A percentile compares a stretch with the other conserved stretches of the same genome.
These are phyloP conservation scores for Citrus mangshanensis DNA, from an alignment of 345 rosid species.

Conservation along the genomic window DNA sequence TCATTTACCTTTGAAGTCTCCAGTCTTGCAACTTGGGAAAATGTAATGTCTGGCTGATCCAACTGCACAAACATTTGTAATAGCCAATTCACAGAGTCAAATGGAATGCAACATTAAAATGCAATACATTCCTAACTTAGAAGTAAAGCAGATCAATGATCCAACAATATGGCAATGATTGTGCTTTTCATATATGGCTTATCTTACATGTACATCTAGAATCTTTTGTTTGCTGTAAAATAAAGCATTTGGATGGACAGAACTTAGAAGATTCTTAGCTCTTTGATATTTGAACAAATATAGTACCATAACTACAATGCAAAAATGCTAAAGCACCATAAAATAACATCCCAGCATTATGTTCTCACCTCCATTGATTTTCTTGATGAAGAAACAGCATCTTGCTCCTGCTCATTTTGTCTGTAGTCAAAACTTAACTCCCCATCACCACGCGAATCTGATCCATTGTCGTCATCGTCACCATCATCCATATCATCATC, in stretches of 20 bases:
- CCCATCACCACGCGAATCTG: slow-evolving; percentile 57
- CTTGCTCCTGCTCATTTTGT: slow-evolving; percentile 46
- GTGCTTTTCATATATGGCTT: slow-evolving; percentile 3
- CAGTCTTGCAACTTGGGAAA: slow-evolving; percentile 42
- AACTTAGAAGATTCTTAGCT: neutral
- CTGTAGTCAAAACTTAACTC: slow-evolving; percentile 82
- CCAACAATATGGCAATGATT: neutral
- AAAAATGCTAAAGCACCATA: neutral
- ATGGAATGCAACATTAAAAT: neutral
- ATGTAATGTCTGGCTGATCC: slow-evolving; percentile 59
- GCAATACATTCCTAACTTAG: neutral
- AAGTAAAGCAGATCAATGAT: neutral
- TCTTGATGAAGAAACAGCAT: slow-evolving; percentile 37
- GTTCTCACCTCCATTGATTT: slow-evolving; percentile 64
- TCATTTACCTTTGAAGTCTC: slow-evolving; percentile 50
- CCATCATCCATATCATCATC: slow-evolving; percentile 58
- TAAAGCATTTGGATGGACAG: neutral
- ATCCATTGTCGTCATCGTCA: slow-evolving; percentile 42
- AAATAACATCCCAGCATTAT: neutral
- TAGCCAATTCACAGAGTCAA: slow-evolving; percentile 9
- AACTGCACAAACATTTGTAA: slow-evolving; percentile 48
- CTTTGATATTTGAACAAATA: neutral
- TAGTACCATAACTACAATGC: neutral
- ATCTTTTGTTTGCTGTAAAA: neutral
- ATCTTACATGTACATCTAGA: neutral